Base-by-base conservation (phyloP, 495 filamentous ascomycete genomes). In the Aspergillus baeticus region DNA sequence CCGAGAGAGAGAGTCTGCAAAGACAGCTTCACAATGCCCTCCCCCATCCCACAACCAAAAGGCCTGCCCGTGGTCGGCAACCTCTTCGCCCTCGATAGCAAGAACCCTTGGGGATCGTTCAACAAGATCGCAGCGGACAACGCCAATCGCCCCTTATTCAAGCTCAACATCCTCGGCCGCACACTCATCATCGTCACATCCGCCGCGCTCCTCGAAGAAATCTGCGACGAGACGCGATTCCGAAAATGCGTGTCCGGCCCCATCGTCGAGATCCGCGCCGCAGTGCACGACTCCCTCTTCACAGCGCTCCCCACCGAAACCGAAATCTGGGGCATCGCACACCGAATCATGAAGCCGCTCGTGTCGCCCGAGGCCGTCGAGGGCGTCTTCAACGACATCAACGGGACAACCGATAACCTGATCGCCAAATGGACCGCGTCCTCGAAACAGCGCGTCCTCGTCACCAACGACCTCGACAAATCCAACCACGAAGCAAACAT, bases 161-260 rank as follows among this genome's bases (percentile, higher is more conserved):
- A 87, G 62, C 82, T 91, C 66, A 83, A 77, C n/a, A 70, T 81
- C 11, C 70, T 77, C 35, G 69, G 77, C 58, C 61, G 81, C 39
- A 73, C 78, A 43, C 71, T 81, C 52, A 72, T 83, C 51, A 78
- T 84, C 62, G 70, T 85, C 47, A 69, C 71, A 15, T 77, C 76
- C 52, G 80, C 83, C 38, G 80, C 76, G 17, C 72, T 92, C 5
- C 65, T 88, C 11, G 75, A 89, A 44, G 89, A 92, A 66, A 67
- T 88, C 31, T 91, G 84, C 67, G 85, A 93, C 63, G 83, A 90
- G 69, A 84, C 70, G 23, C 75, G 84, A 38, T 94, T 92, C 67
- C 65, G 77, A 18, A 93, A 93, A 68, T 75, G 71, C 57, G 77
- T 89, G 6, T 69, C 69, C 5, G 80, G 77, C 1, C 70, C 84